Evolutionary conservation across 2,329 filamentous ascomycete genomes (phyloP).

Genomic region (Botryosphaeria dothidea): DNA sequence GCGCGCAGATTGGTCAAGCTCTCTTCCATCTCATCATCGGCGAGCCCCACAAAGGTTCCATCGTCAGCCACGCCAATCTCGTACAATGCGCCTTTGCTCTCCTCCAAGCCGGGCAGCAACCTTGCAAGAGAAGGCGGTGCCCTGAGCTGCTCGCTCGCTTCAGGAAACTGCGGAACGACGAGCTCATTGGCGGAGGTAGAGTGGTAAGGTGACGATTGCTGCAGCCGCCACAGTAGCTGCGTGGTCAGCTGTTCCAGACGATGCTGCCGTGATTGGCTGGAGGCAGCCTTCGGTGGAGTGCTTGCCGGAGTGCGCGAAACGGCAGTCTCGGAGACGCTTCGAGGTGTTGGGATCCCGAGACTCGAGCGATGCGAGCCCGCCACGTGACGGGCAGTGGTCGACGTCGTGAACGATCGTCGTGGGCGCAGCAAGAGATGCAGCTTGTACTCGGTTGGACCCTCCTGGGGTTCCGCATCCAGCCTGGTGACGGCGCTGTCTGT

Average conservation of each 20-base stretch:
- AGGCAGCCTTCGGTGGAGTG: slow-evolving; percentile 48
- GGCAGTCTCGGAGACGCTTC: slow-evolving; percentile 33
- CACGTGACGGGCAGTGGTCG: slow-evolving; percentile 63
- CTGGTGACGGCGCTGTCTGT: slow-evolving; percentile 59
- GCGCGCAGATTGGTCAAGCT: slow-evolving; percentile 80
- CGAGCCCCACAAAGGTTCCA: slow-evolving; percentile 84
- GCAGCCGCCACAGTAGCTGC: slow-evolving; percentile 89
- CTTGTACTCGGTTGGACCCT: slow-evolving; percentile 96
- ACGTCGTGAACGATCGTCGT: slow-evolving; percentile 70
- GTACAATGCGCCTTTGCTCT: slow-evolving; percentile 89
- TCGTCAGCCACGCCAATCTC: slow-evolving; percentile 97
- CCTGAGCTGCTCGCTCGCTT: slow-evolving; percentile 63
- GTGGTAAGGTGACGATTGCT: slow-evolving; percentile 92
- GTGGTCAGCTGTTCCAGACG: slow-evolving; percentile 90
- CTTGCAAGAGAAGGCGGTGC: slow-evolving; percentile 54
- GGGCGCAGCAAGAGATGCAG: slow-evolving; percentile 82
- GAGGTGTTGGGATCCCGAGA: slow-evolving; percentile 33
- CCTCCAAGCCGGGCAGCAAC: slow-evolving; percentile 75
- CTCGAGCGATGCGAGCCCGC: slow-evolving; percentile 54
- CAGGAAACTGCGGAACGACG: slow-evolving; percentile 73
- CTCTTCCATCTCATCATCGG: slow-evolving; percentile 88
- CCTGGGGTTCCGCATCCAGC: slow-evolving; percentile 86
- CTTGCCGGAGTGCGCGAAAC: slow-evolving; percentile 37
- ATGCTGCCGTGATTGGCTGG: slow-evolving; percentile 74
- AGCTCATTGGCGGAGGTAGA: slow-evolving; percentile 74